A percentile compares a stretch with the other conserved stretches of the same genome.
phyloP scores from a whole-genome alignment of 2,329 filamentous ascomycete species.

The Berkeleyomyces rouxiae region DNA sequence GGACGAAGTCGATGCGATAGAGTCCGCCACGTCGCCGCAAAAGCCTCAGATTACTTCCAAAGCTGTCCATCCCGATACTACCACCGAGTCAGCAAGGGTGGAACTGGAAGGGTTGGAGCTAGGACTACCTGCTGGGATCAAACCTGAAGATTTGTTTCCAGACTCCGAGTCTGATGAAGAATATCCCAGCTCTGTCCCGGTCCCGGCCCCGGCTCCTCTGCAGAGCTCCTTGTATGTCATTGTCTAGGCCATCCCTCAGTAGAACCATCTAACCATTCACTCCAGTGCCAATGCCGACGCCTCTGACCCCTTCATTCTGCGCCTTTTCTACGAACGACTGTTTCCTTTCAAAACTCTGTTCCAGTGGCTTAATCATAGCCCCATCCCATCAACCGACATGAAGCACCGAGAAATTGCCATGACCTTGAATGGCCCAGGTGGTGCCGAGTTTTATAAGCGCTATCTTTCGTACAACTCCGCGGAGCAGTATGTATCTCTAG shows the following conservation, averaged over 20 bases:
- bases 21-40: constrained; percentile 12
- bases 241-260: background rate
- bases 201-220: constrained; percentile 24
- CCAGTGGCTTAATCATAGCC: constrained; percentile 93
- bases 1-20: constrained; percentile 15
- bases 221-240: constrained; percentile 10
- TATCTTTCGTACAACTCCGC: constrained; percentile 55
- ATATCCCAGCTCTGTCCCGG: constrained; percentile 26
- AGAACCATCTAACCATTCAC: background rate
- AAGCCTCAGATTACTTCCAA: background rate
- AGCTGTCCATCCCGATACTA: background rate
- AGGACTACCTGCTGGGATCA: constrained; percentile 2
- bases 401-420: constrained; percentile 90
- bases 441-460: constrained; percentile 62
- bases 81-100: constrained; percentile 25
- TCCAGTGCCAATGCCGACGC: constrained; percentile 11
- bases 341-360: constrained; percentile 92
- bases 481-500: constrained; percentile 28
- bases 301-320: constrained; percentile 47
- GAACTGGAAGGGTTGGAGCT: constrained; percentile 24
- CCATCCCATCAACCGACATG: constrained; percentile 74
- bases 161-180: constrained; percentile 45
- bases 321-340: constrained; percentile 84
- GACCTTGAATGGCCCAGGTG: constrained; percentile 53
- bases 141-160: constrained; percentile 38